Evolutionary conservation across 768 basidiomycete genomes (phyloP).

Genomic region (Podaxis carcinomalis): DNA sequence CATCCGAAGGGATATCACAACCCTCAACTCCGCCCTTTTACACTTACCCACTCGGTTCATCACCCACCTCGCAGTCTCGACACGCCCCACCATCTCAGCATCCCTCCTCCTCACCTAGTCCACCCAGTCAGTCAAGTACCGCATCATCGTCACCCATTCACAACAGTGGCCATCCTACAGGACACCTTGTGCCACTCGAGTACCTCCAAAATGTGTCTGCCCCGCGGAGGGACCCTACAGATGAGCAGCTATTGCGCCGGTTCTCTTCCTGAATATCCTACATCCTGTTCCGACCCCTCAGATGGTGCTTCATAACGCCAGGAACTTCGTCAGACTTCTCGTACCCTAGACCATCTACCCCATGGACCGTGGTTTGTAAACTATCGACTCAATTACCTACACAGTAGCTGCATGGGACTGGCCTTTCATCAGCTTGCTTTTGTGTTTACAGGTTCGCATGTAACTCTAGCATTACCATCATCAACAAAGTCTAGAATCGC

Average conservation of each 20-base stretch:
- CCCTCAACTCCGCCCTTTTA: slow-evolving; percentile 20
- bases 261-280: slow-evolving; percentile 33
- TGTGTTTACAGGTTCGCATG: background rate
- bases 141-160: slow-evolving; percentile 37
- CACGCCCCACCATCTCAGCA: slow-evolving; percentile 20
- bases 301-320: background rate
- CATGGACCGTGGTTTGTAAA: background rate
- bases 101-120: slow-evolving; percentile 24
- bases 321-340: slow-evolving; percentile 1
- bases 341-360: background rate
- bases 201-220: slow-evolving; percentile 53
- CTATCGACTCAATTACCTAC: slow-evolving; percentile 2
- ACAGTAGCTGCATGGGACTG: background rate
- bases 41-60: slow-evolving; percentile 15
- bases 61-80: slow-evolving; percentile 19
- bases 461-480: background rate
- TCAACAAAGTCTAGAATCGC: background rate
- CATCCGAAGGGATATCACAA: slow-evolving; percentile 22
- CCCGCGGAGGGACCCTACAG: slow-evolving; percentile 56
- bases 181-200: slow-evolving; percentile 57
- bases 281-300: background rate
- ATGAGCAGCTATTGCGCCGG: slow-evolving; percentile 59
- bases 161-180: slow-evolving; percentile 25
- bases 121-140: slow-evolving; percentile 31
- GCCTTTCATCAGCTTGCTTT: background rate